Evolutionary conservation across 2,329 filamentous ascomycete genomes (phyloP).

Genomic region (Rhinocladiella similis): DNA sequence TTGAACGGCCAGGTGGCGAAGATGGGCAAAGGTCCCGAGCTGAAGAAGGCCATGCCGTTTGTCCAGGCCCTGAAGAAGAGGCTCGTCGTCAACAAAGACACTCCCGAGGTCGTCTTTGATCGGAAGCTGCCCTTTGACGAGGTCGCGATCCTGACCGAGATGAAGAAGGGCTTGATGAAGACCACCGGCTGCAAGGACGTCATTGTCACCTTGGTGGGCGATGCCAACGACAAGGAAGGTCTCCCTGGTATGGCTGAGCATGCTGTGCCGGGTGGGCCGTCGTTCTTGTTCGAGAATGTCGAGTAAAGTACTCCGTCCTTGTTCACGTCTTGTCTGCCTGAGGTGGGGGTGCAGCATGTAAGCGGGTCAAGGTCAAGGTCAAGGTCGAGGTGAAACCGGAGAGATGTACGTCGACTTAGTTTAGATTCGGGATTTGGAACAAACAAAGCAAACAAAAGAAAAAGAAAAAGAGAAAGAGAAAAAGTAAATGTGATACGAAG

Average conservation of each 20-base stretch:
- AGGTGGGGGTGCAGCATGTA: too few species aligned
- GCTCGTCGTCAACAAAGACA: constrained; percentile 61
- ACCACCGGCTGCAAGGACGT: constrained; percentile 70
- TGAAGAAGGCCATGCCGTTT: constrained; percentile 99
- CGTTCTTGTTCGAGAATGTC: constrained; percentile 83
- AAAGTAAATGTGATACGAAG: too few species aligned
- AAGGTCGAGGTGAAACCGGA: too few species aligned
- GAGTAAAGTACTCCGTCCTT: constrained; percentile 31
- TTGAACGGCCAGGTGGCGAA: constrained; percentile 78
- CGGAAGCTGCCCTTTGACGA: constrained; percentile 88
- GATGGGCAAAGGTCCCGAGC: constrained; percentile 60
- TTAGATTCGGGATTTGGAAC: too few species aligned
- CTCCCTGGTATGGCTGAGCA: constrained; percentile 64
- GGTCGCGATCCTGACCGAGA: constrained; percentile 69
- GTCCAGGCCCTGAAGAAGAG: constrained; percentile 84
- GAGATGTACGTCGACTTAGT: background rate
- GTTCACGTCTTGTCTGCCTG: too few species aligned
- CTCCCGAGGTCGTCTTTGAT: constrained; percentile 59
- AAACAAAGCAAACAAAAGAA: too few species aligned
- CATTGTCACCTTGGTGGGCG: constrained; percentile 67
- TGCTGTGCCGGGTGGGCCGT: constrained; percentile 79
- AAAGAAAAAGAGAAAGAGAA: too few species aligned
- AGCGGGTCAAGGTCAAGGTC: too few species aligned
- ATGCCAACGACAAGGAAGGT: constrained; percentile 60
- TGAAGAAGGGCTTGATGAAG: constrained; percentile 77